Conservation (phyloP, 108 stramenopile genomes). For the Pseudonitzschia multistriata region DNA sequence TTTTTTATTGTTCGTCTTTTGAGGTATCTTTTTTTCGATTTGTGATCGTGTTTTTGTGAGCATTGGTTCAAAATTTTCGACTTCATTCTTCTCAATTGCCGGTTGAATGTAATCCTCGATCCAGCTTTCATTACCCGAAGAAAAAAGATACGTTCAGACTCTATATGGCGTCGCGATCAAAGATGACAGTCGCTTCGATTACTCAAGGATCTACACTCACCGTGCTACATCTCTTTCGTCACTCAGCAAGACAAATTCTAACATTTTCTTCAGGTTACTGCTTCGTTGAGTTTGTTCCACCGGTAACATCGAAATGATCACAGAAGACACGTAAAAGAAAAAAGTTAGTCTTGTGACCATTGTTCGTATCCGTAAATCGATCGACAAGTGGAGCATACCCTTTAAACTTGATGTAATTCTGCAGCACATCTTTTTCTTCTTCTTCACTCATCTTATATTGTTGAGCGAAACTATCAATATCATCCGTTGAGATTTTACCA, state of each 20-base stretch:
- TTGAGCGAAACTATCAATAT: constrained; percentile 74
- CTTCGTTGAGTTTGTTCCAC: not conserved
- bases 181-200: not conserved
- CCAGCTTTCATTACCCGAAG: constrained; percentile 33
- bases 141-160: not conserved
- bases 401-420: constrained; percentile 63
- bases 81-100: constrained; percentile 61
- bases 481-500: constrained; percentile 54
- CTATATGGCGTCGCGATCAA: not conserved
- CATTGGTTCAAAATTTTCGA: constrained; percentile 40
- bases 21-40: constrained; percentile 32
- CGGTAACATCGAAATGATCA: not conserved
- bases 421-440: constrained; percentile 75
- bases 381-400: constrained; percentile 15
- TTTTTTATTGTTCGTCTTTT: constrained; percentile 30
- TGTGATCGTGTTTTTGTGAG: constrained; percentile 48
- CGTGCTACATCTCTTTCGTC: constrained; percentile 56
- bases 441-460: constrained; percentile 87
- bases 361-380: not conserved
- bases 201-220: not conserved
- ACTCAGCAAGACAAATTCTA: constrained; percentile 80
- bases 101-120: constrained; percentile 77
- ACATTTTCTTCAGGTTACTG: constrained; percentile 61
- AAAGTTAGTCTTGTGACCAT: not conserved
- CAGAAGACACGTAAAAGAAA: not conserved